phyloP scores from a whole-genome alignment of 2,329 filamentous ascomycete genomes.

The Colletotrichum agaves region DNA sequence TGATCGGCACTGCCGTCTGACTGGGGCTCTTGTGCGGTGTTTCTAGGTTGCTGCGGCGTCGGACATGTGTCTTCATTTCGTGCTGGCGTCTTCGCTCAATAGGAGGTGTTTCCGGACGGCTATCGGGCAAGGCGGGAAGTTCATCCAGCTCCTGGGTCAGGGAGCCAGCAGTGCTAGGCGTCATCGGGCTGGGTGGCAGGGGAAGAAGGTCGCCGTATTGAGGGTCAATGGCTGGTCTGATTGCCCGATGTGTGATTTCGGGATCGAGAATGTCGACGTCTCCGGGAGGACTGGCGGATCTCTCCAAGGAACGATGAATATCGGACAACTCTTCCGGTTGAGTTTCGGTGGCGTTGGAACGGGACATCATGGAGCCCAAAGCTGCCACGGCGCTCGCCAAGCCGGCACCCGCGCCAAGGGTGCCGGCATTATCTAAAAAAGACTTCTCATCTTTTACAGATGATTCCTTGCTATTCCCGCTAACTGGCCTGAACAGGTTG shows the following conservation, averaged over 20 bases:
- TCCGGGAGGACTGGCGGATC: constrained; percentile 34
- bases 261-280: constrained; percentile 60
- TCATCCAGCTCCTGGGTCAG: constrained; percentile 53
- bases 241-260: constrained; percentile 66
- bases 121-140: constrained; percentile 68
- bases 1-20: constrained; percentile 67
- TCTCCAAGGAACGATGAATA: neutral
- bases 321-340: constrained; percentile 48
- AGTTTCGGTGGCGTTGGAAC: constrained; percentile 59
- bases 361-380: constrained; percentile 52
- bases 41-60: constrained; percentile 61
- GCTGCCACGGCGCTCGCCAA: constrained; percentile 61
- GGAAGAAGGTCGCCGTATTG: constrained; percentile 73
- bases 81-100: constrained; percentile 56
- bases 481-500: constrained; percentile 58
- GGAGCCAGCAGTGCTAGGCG: constrained; percentile 67
- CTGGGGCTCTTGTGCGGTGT: constrained; percentile 62
- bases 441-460: constrained; percentile 50
- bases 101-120: constrained; percentile 66
- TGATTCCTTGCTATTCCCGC: constrained; percentile 48
- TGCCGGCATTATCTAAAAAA: constrained; percentile 80
- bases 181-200: constrained; percentile 71
- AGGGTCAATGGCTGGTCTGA: constrained; percentile 74
- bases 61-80: constrained; percentile 55
- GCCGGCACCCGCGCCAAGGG: constrained; percentile 76